Evolutionary conservation across 179 eudicot genomes (phyloP), one percentile per base, ranked within the genome.

Genomic region (Patellifolia procumbens): DNA sequence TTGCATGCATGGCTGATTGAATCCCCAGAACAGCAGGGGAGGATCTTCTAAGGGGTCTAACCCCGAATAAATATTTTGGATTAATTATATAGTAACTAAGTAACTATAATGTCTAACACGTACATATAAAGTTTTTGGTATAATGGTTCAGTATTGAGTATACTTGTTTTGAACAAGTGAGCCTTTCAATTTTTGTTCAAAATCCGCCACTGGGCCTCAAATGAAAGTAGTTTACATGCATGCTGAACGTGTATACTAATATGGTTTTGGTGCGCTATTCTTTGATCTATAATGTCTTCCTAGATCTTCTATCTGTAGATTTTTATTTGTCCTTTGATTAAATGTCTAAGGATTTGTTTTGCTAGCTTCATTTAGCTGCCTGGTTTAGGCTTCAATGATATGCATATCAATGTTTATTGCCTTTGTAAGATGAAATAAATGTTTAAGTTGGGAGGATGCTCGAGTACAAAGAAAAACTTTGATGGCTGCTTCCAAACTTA

Each of bases 141-240:
- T n/a, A n/a, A n/a, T n/a, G n/a, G n/a, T n/a, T n/a, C n/a, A n/a
- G n/a, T n/a, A n/a, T n/a, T n/a, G n/a, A n/a, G n/a, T n/a, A n/a
- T n/a, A n/a, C n/a, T n/a, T n/a, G n/a, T n/a, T n/a, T n/a, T n/a
- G n/a, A n/a, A n/a, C n/a, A n/a, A n/a, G n/a, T n/a, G n/a, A n/a
- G n/a, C n/a, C n/a, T 86, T 77, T 89, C 89, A 56, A 87, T 85
- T 89, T 64, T 74, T 86, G 74, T 82, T 81, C 2, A n/a, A n/a
- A n/a, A n/a, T n/a, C n/a, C n/a, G n/a, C n/a, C n/a, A n/a, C n/a
- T n/a, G n/a, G n/a, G n/a, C n/a, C 16, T 10, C 35, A 20, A 32
- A 6, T 71, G 12, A 2, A 13, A 20, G 20, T 29, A 42, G 29
- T 46, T 48, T 19, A 29, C 55, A 69, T 69, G 73, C 73, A 69